phyloP scores from a whole-genome alignment of 108 stramenopile species.

The Parietichytrium sp. region DNA sequence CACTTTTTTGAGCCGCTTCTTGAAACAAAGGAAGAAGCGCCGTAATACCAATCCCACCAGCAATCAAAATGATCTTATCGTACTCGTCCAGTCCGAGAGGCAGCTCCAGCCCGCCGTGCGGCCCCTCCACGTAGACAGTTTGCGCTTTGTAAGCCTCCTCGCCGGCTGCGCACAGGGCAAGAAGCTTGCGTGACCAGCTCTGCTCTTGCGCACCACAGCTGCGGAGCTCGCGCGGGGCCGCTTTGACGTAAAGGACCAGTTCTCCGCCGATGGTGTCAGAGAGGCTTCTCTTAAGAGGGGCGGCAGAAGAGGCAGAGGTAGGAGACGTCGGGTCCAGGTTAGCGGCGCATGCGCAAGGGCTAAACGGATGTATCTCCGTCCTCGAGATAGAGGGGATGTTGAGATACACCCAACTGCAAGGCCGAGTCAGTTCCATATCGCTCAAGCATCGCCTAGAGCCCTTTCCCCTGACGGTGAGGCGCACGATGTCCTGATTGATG shows the following conservation, averaged over 20 bases:
- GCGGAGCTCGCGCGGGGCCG: no score
- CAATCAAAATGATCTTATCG: not conserved
- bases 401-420: constrained; percentile 3
- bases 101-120: constrained; percentile 1
- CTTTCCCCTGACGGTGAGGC: not conserved
- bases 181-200: no score
- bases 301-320: no score
- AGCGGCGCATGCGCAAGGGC: not conserved
- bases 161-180: no score
- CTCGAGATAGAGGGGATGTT: not conserved
- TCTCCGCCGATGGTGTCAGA: not conserved
- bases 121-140: not conserved
- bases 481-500: not conserved
- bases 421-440: not conserved
- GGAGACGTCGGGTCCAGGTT: not conserved
- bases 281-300: not conserved
- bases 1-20: no score
- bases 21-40: constrained; percentile 29
- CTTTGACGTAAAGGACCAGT: not conserved
- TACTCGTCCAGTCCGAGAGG: not conserved
- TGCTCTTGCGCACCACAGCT: no score
- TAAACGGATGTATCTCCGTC: constrained; percentile 12
- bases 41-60: constrained; percentile 21
- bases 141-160: not conserved
- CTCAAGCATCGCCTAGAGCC: not conserved